phyloP scores from a whole-genome alignment of 306 rosid genomes.

The Quercus mongolica region DNA sequence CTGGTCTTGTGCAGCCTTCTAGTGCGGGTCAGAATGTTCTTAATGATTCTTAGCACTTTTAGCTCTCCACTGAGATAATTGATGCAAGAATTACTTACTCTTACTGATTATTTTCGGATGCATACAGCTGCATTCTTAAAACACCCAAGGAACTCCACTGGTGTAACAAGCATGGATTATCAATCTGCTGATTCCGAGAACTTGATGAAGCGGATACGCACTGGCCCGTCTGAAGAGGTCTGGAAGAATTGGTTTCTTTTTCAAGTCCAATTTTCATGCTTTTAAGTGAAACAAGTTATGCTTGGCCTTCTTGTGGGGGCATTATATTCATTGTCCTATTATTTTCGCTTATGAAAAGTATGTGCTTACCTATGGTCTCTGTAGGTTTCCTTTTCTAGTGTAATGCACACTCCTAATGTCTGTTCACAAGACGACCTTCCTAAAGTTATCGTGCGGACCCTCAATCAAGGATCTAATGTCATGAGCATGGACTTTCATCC shows the following conservation, averaged over 20 bases:
- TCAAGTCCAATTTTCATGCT: neutral
- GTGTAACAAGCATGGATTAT: constrained; percentile 43
- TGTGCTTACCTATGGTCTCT: neutral
- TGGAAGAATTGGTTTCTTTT: neutral
- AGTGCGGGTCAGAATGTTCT: constrained; percentile 27
- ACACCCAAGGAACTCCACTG: constrained; percentile 41
- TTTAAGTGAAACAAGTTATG: neutral
- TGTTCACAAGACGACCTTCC: constrained; percentile 51
- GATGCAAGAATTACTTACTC: neutral
- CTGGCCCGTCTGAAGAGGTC: constrained; percentile 41
- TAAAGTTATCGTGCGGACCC: constrained; percentile 29
- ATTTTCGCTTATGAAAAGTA: neutral
- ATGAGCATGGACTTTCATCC: constrained; percentile 52
- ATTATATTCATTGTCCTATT: neutral
- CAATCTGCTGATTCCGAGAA: constrained; percentile 45
- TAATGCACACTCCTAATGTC: constrained; percentile 32
- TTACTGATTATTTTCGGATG: neutral
- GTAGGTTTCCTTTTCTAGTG: constrained; percentile 46
- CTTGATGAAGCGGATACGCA: constrained; percentile 41
- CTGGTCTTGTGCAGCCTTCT: constrained; percentile 42
- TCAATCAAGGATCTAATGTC: constrained; percentile 44
- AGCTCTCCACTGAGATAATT: neutral
- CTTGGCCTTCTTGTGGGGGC: neutral
- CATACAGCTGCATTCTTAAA: constrained; percentile 37
- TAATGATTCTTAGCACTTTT: neutral